Evolutionary conservation across 2,329 filamentous ascomycete species (phyloP), one percentile per base, ranked within the genome.

Genomic region (Phyllosticta citrichinensis): DNA sequence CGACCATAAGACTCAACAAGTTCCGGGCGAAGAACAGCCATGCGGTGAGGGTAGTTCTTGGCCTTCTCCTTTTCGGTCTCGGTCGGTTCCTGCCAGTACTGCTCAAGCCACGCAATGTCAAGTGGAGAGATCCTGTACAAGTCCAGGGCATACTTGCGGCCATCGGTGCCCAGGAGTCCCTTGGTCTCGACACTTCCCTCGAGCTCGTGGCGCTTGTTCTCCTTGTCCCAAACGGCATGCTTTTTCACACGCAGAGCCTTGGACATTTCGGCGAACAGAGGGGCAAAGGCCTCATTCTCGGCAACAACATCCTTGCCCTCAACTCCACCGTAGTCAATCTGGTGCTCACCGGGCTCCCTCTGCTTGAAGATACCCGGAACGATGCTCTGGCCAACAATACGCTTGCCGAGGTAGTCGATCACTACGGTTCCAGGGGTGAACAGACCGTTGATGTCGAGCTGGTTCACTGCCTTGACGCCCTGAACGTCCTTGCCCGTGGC

Each of bases 321-420:
- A 33, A 97, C 94, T 66, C 93, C 94, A 71, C 94, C 94, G 70
- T 99, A 99, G 73, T 99, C 94, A 67, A 99, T 97, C 75, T 97
- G 94, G 76, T 96, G 94, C 83, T 99, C 94, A 58, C 92, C 94
- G 30, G 92, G 91, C 70, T 97, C 94, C 40, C 93, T 87, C 78
- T 97, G 94, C 80, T 97, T 97, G 83, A 99, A 99, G 70, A 99
- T 99, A 63, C 94, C 95, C 5, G 94, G 94, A 19, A 99, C 94
- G 65, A 99, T 97, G 70, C 92, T 97, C 77, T 99, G 94, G 40
- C 91, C 94, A 58, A 99, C 94, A 68, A 99, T 88, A 65, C 94
- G 91, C 81, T 96, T 97, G 69, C 95, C 94, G 47, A 97, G 83
- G 71, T 97, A 99, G 74, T 99, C 94, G 19, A 97, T 88, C 14